Base-by-base conservation (phyloP, 805 yeast species). In the Barnettozyma californica region DNA sequence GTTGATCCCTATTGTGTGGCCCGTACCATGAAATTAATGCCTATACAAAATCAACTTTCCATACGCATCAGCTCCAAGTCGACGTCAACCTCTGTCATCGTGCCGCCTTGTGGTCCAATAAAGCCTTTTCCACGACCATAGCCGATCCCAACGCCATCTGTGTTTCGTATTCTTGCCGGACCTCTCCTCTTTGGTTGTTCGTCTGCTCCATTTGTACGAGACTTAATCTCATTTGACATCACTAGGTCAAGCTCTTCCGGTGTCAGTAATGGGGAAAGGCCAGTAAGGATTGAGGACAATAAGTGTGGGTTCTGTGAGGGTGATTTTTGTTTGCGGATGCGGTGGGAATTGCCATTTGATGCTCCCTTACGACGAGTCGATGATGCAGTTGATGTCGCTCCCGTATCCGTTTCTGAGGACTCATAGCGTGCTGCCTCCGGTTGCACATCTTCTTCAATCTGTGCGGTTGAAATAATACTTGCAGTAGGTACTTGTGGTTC, bases 201-300 rank as follows among this genome's bases (percentile, higher is more conserved):
- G 21, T 35, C 21, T 16, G 20, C 18, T 36, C 14, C 46, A 33
- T 18, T 10, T 16, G 29, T 43, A 46, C 40, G 52, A 41, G 27
- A 52, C 5, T 45, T 44, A 16, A 55, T 14, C 49, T 56, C 57
- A 48, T 60, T 49, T 52, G 59, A 41, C 52, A 70, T 64, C 7
- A 67, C 53, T 11, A 56, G 35, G 10, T 43, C 47, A 47, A 72
- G 69, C 43, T 71, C 75, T 9, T 60, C 60, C 9, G 55, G 49
- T 4, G 69, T 56, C 3, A 64, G 27, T 9, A 70, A 52, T 5
- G 70, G 66, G 0, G 68, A 55, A 40, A 61, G 52, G 1, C 68
- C 68, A 45, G 66, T 68, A 26, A 65, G 45, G 1, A 62, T 47
- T 11, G 58, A 48, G 1, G 54, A 35, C 5, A 53, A 41, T 8